Evolutionary conservation across 1,284 basidiomycete species (phyloP), one percentile per base, ranked within the genome.

Genomic region (Papiliotrema fonsecae): DNA sequence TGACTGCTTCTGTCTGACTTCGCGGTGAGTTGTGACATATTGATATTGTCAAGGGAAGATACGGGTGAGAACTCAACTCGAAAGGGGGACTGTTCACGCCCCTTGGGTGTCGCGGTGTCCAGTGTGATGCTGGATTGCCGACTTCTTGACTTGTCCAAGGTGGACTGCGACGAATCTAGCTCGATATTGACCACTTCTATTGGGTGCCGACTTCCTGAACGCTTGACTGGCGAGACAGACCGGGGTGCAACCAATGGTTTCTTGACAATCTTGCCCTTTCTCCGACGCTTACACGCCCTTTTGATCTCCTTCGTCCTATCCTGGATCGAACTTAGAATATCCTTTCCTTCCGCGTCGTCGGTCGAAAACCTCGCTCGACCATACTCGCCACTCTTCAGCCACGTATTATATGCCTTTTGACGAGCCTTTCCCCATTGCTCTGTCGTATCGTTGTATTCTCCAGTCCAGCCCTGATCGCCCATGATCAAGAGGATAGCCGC

Each of bases 401-500:
- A 52, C 3, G 60, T 41, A 25, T 38, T 22, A 24, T 54, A 50
- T 4, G 62, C 63, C 5, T 43, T 34, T 7, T 24, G 27, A 4
- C 61, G 47, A 10, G 57, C 52, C 5, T 34, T 43, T 3, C 42
- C 41, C 45, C 50, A 57, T 31, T 40, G 50, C 18, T 44, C 45
- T 11, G 47, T 47, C 10, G 50, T 42, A n/a, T 49, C 42, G 11
- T 25, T 34, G 24, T 48, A 46, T 22, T 43, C 35, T 18, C 47
- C 45, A 7, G 27, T 22, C 48, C 52, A 51, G 10, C 51, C 58
- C 7, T 56, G 37, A 56, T 72, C 68, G 6, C 53, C 37, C 64
- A 64, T 64, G 53, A 72, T 68, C 34, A 73, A 57, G 14, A 61
- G 43, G 25, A 62, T 57, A 2, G 61, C 57, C 0, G 63, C 60